Evolutionary conservation across 306 rosid genomes (phyloP).

Genomic region (Inga oerstediana): DNA sequence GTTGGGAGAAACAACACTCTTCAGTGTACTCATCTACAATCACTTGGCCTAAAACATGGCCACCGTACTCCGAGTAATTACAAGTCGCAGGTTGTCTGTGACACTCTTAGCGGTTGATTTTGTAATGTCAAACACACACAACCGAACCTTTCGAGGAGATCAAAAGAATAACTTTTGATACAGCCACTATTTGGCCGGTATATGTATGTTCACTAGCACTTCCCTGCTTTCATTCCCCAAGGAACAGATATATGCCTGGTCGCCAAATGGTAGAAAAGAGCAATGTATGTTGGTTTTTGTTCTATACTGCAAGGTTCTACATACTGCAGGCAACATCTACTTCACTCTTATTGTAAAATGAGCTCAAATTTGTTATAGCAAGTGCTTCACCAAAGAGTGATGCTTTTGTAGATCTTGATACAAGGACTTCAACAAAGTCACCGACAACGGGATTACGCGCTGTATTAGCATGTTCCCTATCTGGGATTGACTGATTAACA

Average conservation of each 20-base stretch:
- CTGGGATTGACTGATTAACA: conserved; percentile 54
- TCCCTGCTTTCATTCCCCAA: conserved; percentile 15
- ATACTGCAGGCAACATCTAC: conserved; percentile 63
- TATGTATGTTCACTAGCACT: conserved; percentile 21
- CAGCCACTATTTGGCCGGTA: conserved; percentile 2
- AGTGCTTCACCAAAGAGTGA: conserved; percentile 82
- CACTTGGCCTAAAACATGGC: conserved; percentile 9
- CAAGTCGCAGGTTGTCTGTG: conserved; percentile 14
- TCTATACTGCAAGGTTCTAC: conserved; percentile 38
- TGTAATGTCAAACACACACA: conserved; percentile 16
- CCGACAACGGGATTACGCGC: conserved; percentile 69
- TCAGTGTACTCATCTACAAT: conserved; percentile 2
- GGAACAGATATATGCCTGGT: not conserved
- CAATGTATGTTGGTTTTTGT: not conserved
- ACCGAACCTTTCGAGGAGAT: conserved; percentile 26
- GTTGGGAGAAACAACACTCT: conserved; percentile 2
- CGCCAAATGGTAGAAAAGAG: conserved; percentile 11
- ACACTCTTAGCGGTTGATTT: not conserved
- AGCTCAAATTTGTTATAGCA: conserved; percentile 73
- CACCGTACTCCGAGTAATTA: conserved; percentile 12
- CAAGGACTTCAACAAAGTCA: conserved; percentile 86
- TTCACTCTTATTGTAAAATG: conserved; percentile 52
- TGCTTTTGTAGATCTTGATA: conserved; percentile 81
- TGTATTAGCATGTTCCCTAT: conserved; percentile 55
- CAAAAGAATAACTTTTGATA: conserved; percentile 26